Conservation (phyloP, 2,329 filamentous ascomycete species). For the Xylariaceae sp. region DNA sequence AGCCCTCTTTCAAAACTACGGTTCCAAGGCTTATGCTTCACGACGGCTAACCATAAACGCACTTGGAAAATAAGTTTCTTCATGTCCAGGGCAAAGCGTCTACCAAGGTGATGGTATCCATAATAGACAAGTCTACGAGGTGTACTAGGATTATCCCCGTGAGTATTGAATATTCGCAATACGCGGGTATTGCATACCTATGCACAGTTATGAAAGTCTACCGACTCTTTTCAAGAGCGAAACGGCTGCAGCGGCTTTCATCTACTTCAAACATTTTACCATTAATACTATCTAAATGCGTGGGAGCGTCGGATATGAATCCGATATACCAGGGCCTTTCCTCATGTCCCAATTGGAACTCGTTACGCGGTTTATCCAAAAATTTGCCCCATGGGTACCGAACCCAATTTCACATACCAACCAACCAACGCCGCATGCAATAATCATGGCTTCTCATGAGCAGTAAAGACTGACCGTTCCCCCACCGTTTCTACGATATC, state of each 20-base stretch:
- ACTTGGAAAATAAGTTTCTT: too few relatives aligned
- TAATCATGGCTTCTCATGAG: constrained; percentile 9
- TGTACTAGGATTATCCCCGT: too few relatives aligned
- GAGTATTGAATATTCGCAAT: too few relatives aligned
- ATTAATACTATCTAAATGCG: not conserved
- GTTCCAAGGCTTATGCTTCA: too few relatives aligned
- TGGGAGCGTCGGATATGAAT: not conserved
- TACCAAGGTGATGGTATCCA: too few relatives aligned
- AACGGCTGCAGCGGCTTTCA: not conserved
- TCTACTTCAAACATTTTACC: not conserved
- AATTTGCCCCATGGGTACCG: not conserved
- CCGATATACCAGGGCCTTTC: not conserved
- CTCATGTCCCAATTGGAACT: not conserved
- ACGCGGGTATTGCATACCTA: too few relatives aligned
- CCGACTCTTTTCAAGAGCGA: not conserved
- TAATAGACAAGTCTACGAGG: too few relatives aligned
- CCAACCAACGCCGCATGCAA: constrained; percentile 15
- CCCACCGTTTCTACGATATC: not conserved
- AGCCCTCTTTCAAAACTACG: too few relatives aligned
- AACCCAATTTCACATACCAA: not conserved
- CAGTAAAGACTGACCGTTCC: constrained; percentile 16
- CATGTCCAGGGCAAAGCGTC: too few relatives aligned
- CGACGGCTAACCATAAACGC: too few relatives aligned
- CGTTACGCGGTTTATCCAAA: not conserved
- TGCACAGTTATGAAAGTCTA: too few relatives aligned